Evolutionary conservation across 2,329 filamentous ascomycete genomes (phyloP), one percentile per base, ranked within the genome.

Genomic region (Nigrospora osmanthi): DNA sequence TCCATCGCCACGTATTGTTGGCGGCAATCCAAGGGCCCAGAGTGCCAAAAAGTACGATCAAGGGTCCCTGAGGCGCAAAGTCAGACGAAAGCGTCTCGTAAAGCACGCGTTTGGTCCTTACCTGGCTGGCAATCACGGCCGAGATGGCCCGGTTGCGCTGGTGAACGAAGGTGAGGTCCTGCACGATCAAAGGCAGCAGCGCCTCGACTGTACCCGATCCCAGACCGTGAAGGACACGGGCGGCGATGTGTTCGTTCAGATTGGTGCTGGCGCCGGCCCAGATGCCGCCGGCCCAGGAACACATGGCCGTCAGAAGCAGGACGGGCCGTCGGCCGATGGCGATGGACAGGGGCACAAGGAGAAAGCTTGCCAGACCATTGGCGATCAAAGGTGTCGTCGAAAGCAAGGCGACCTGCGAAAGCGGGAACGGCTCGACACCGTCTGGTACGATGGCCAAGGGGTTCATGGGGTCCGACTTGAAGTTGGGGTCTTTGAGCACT

Each of bases 151-250:
- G 53, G 48, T 62, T 63, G 4, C 64, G 57, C 54, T 68, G 56
- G 44, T 68, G 64, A 15, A 66, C 57, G 31, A 67, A 67, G 37
- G 65, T 58, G 35, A 67, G 57, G 35, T 68, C 64, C 53, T 67
- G 63, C 1, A 65, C 57, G 31, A 68, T 61, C 11, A 68, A 53
- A 3, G 65, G 64, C 7, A 67, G 57, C 16, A 68, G 45, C 1
- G 63, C 61, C 47, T 65, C 62, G 14, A 63, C 60, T 0, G 63
- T 56, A 4, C 63, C 64, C 0, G 60, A 62, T 2, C 63, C 65
- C 10, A 67, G 49, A 0, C 62, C 65, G 47, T 66, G 57, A 13
- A 67, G 46, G 16, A 55, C 58, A 10, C 63, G 48, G 2, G 64
- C 63, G 1, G 57, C 59, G 5, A 66, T 44, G 43, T 67, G 65